phyloP scores from a whole-genome alignment of 2,329 filamentous ascomycete genomes.

The Aspergillaceae sp. region DNA sequence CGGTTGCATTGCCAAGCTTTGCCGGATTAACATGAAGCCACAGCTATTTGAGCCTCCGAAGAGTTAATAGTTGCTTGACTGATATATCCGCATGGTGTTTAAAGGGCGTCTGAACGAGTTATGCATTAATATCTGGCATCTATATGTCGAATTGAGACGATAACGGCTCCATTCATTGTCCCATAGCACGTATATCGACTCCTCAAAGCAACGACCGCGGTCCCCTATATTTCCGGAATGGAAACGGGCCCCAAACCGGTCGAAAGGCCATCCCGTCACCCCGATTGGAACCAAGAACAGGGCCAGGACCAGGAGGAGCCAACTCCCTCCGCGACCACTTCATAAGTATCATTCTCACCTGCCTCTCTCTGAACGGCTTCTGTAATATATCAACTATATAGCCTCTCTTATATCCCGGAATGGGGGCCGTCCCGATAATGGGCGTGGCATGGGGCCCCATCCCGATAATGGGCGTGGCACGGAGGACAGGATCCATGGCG shows the following conservation, averaged over 20 bases:
- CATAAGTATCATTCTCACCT: neutral
- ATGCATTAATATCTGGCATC: neutral
- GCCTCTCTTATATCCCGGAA: neutral
- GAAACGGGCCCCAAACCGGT: neutral
- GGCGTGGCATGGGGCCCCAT: neutral
- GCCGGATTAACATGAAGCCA: constrained; percentile 94
- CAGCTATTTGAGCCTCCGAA: constrained; percentile 57
- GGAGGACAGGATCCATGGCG: neutral
- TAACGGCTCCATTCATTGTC: neutral
- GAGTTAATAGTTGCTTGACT: constrained; percentile 12
- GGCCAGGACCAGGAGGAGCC: neutral
- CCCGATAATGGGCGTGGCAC: neutral
- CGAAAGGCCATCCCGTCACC: neutral
- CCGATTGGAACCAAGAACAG: too few relatives aligned
- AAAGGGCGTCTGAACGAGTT: constrained; percentile 8
- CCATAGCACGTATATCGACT: too few relatives aligned
- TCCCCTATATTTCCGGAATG: neutral
- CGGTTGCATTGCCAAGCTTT: constrained; percentile 81
- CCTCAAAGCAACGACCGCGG: neutral
- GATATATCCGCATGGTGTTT: constrained; percentile 21
- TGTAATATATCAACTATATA: neutral
- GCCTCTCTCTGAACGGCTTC: neutral
- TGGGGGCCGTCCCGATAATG: neutral
- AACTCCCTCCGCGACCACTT: neutral
- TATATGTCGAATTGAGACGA: neutral